Percentiles rank a stretch among this genome's conserved stretches.
Conservation (phyloP, 2,329 filamentous ascomycete species). For the Aspergillus sp. region DNA sequence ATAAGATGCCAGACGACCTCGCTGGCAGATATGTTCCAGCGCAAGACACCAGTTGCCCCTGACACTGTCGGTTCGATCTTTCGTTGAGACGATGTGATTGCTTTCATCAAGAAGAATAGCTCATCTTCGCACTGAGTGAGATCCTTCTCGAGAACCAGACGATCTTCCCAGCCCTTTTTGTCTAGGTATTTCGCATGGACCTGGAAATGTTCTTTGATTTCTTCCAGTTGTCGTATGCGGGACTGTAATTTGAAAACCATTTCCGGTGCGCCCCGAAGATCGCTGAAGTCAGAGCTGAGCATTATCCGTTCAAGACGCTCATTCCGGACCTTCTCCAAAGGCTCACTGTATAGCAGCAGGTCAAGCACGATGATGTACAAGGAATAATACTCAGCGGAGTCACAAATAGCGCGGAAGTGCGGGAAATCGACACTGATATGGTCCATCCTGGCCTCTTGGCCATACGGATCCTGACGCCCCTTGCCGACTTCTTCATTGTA, state of each 20-base stretch:
- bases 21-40: slow-evolving; percentile 89
- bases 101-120: slow-evolving; percentile 99
- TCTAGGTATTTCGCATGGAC: slow-evolving; percentile 85
- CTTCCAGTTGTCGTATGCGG: slow-evolving; percentile 87
- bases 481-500: slow-evolving; percentile 90
- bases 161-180: slow-evolving; percentile 85
- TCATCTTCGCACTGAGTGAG: slow-evolving; percentile 90
- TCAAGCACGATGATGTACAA: slow-evolving; percentile 98
- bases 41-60: slow-evolving; percentile 74
- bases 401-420: slow-evolving; percentile 88
- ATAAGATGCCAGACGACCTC: slow-evolving; percentile 98
- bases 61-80: slow-evolving; percentile 67
- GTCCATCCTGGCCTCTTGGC: slow-evolving; percentile 77
- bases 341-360: slow-evolving; percentile 92
- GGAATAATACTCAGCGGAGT: slow-evolving; percentile 95
- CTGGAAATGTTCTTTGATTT: slow-evolving; percentile 96
- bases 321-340: slow-evolving; percentile 91
- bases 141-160: slow-evolving; percentile 83
- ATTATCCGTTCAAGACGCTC: slow-evolving; percentile 98
- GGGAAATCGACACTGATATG: slow-evolving; percentile 97
- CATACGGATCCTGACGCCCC: slow-evolving; percentile 50
- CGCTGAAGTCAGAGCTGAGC: slow-evolving; percentile 96
- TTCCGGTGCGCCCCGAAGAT: slow-evolving; percentile 86
- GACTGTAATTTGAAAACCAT: slow-evolving; percentile 91
- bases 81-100: slow-evolving; percentile 92